Percentiles rank a stretch among this genome's conserved stretches.
phyloP scores from a whole-genome alignment of 2,329 filamentous ascomycete species.

The Ceratocystiopsis sp. region DNA sequence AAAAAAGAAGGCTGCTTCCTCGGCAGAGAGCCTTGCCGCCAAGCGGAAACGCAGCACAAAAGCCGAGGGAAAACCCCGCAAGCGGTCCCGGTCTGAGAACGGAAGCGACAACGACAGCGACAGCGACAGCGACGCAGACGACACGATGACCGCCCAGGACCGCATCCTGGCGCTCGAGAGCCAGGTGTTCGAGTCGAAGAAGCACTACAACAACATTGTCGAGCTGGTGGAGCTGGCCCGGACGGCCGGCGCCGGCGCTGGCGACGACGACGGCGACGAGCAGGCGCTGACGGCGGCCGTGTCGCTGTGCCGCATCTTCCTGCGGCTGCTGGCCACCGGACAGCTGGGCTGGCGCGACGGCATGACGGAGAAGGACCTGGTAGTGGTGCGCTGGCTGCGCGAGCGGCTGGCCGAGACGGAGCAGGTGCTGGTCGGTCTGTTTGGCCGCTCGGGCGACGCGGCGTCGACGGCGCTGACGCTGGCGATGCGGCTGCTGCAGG shows the following conservation, averaged over 20 bases:
- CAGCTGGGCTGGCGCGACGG: conserved; percentile 48
- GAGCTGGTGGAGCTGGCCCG: conserved; percentile 46
- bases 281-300: conserved; percentile 50
- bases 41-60: conserved; percentile 36
- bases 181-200: conserved; percentile 68
- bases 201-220: conserved; percentile 83
- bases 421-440: conserved; percentile 38
- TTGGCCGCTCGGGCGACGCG: conserved; percentile 43
- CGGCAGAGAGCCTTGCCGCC: conserved; percentile 4
- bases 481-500: conserved; percentile 70
- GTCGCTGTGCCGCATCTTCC: conserved; percentile 72
- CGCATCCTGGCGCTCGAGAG: conserved; percentile 61
- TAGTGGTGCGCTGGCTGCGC: conserved; percentile 64
- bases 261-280: conserved; percentile 1
- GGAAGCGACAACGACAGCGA: conserved; percentile 28
- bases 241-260: not conserved
- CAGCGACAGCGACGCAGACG: conserved; percentile 19
- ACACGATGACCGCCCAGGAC: conserved; percentile 28
- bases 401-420: conserved; percentile 59
- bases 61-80: conserved; percentile 25
- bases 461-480: conserved; percentile 59
- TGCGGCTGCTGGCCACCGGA: conserved; percentile 60
- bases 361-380: conserved; percentile 53
- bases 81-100: conserved; percentile 32
- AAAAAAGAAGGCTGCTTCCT: not conserved